These are phyloP conservation scores for Detonula confervacea DNA, from an alignment of 352 stramenopile species.

Conservation along the genomic window DNA sequence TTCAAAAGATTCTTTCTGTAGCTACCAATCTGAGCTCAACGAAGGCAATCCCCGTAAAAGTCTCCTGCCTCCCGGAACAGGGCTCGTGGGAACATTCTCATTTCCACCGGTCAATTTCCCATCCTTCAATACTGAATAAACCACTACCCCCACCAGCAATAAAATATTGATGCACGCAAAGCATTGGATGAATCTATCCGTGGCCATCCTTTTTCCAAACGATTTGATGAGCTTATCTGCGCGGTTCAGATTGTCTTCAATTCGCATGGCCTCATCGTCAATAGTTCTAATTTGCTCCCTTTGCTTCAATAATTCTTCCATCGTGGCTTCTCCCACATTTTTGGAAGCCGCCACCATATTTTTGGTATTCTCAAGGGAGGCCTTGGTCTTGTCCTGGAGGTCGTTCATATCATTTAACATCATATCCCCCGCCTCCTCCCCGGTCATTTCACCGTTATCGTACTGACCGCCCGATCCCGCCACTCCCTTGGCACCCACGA, in stretches of 20 bases:
- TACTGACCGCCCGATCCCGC: no score
- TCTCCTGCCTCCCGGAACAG: conserved; percentile 29
- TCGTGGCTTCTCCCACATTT: conserved; percentile 78
- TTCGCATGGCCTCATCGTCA: conserved; percentile 78
- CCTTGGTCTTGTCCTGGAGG: conserved; percentile 84
- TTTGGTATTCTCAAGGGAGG: conserved; percentile 76
- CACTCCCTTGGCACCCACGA: conserved; percentile 54
- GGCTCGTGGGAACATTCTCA: conserved; percentile 31
- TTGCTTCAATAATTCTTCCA: conserved; percentile 84
- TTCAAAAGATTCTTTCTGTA: no score
- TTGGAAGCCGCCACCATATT: conserved; percentile 81
- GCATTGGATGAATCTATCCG: conserved; percentile 85
- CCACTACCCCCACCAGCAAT: conserved; percentile 69
- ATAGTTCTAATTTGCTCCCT: conserved; percentile 82
- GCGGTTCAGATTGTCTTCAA: conserved; percentile 80
- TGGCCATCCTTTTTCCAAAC: conserved; percentile 86
- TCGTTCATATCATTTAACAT: conserved; percentile 75
- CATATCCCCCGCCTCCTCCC: conserved; percentile 64
- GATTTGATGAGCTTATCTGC: conserved; percentile 83
- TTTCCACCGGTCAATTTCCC: conserved; percentile 7
- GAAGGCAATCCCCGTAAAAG: conserved; percentile 24
- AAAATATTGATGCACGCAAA: conserved; percentile 84
- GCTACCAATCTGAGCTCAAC: no score
- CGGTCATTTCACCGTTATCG: no score
- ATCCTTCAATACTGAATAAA: conserved; percentile 68